Evolutionary conservation across 2,329 filamentous ascomycete genomes (phyloP).

Genomic region (Arachnopeziza araneosa): DNA sequence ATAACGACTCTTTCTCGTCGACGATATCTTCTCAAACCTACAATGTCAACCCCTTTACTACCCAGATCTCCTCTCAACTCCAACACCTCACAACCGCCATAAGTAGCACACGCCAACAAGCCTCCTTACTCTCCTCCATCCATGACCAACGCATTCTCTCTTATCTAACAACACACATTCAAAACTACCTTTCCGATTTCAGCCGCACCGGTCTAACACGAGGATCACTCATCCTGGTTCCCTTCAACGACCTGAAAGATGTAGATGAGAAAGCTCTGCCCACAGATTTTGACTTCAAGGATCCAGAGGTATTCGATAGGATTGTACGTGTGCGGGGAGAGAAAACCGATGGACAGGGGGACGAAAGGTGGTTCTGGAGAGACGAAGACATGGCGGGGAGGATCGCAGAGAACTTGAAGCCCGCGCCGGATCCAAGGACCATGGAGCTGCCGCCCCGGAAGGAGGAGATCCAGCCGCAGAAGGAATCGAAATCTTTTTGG

Average conservation of each 20-base stretch:
- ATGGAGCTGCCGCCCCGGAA: conserved; percentile 11
- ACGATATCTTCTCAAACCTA: conserved; percentile 1
- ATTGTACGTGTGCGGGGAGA: conserved; percentile 13
- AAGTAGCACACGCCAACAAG: conserved; percentile 17
- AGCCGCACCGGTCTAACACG: conserved; percentile 17
- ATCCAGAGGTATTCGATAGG: conserved; percentile 16
- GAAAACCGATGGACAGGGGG: conserved; percentile 14
- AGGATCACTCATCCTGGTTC: conserved; percentile 26
- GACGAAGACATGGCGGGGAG: conserved; percentile 24
- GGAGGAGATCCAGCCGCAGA: conserved; percentile 1
- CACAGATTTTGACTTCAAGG: conserved; percentile 20
- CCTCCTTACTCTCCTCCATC: conserved; percentile 18
- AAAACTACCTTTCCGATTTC: conserved; percentile 25
- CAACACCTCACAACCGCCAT: conserved; percentile 19
- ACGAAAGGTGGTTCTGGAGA: conserved; percentile 20
- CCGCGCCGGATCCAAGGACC: conserved; percentile 9
- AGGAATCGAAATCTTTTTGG: conserved; percentile 12
- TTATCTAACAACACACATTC: conserved; percentile 23
- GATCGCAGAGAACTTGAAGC: conserved; percentile 20
- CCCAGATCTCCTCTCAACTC: conserved; percentile 24
- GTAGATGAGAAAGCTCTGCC: conserved; percentile 17
- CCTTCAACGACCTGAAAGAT: conserved; percentile 10
- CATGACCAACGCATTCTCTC: conserved; percentile 25
- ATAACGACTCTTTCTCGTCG: conserved; percentile 17
- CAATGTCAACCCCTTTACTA: conserved; percentile 17